These are phyloP conservation scores for Schizophyllum amplum DNA, from an alignment of 1,284 basidiomycete genomes.

Conservation along the genomic window DNA sequence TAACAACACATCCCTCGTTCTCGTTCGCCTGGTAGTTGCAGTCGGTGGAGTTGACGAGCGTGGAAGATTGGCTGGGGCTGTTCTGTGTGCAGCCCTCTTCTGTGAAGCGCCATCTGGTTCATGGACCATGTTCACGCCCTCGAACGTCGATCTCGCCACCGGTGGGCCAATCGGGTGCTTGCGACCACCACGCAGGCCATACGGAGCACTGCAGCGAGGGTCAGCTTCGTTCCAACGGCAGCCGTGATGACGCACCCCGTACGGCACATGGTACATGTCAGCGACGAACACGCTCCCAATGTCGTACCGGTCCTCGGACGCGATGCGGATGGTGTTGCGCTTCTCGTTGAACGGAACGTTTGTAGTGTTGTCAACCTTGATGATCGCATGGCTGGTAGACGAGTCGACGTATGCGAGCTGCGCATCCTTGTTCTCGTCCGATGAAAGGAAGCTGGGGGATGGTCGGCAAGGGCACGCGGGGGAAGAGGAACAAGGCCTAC, in stretches of 20 bases:
- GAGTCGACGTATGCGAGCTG: slow-evolving; percentile 56
- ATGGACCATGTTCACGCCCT: slow-evolving; percentile 60
- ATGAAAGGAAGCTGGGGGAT: slow-evolving; percentile 43
- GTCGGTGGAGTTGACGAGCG: slow-evolving; percentile 49
- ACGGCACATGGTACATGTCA: slow-evolving; percentile 65
- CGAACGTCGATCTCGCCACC: slow-evolving; percentile 71
- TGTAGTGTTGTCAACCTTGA: slow-evolving; percentile 64
- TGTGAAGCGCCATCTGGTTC: slow-evolving; percentile 68
- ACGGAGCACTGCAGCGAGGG: slow-evolving; percentile 50
- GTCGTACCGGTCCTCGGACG: slow-evolving; percentile 45
- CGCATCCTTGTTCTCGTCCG: slow-evolving; percentile 35
- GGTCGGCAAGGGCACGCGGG: neutral
- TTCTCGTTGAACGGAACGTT: slow-evolving; percentile 53
- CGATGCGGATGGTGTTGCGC: slow-evolving; percentile 62
- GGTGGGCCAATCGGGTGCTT: slow-evolving; percentile 51
- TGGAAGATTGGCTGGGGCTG: slow-evolving; percentile 39
- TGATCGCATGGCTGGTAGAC: slow-evolving; percentile 54
- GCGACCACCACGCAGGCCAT: slow-evolving; percentile 68
- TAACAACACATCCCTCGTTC: slow-evolving; percentile 61
- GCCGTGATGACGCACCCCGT: slow-evolving; percentile 38
- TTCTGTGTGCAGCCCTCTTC: slow-evolving; percentile 49
- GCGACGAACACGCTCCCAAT: slow-evolving; percentile 62
- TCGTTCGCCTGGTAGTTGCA: slow-evolving; percentile 45
- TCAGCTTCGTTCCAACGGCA: too few relatives aligned
- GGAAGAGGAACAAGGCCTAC: slow-evolving; percentile 22